Evolutionary conservation across 176 grass and related monocot species (phyloP), one percentile per base, ranked within the genome.

Genomic region (Puccinellia tenuiflora): DNA sequence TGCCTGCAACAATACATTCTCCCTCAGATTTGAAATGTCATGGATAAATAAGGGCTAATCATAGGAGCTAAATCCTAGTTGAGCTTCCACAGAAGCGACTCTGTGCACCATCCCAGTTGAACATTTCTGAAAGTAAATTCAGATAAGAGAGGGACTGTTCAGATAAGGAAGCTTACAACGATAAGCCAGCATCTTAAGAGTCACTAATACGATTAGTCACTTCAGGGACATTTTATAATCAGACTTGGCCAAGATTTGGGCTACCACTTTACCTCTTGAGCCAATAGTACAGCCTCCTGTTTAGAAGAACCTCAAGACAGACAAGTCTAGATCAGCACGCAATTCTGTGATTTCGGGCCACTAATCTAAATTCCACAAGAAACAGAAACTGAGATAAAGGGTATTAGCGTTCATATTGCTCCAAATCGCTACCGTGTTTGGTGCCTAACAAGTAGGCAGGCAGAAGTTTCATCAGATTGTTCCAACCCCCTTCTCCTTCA

Each of bases 171-270:
- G 88, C 35, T 81, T 82, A 78, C 10, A 79, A 14, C 30, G 79
- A 88, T 84, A 85, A 90, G 83, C 43, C 21, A 71, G 83, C 88
- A 90, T 90, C 83, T 89, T 38, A 82, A 55, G 17, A 71, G 71
- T 86, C 54, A 82, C 88, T 82, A 85, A 77, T 81, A 86, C 7
- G 78, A 78, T 86, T 37, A 64, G 83, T 82, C 88, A 90, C 33
- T 82, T 90, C 78, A 51, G n/a, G 14, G 21, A 46, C 65, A 79
- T 65, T 86, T 86, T 83, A 52, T 83, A 90, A 86, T 71, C 47
- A 38, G 17, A 29, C 25, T 25, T 77, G 33, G 4, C 61, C 14
- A 78, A 72, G 79, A 86, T 89, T 85, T 85, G 81, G 59, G 17
- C 77, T 68, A 57, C 24, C 20, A 34, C 51, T 85, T 63, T 77